Conservation (phyloP, 1,284 basidiomycete species). For the Gomphus bonarii region DNA sequence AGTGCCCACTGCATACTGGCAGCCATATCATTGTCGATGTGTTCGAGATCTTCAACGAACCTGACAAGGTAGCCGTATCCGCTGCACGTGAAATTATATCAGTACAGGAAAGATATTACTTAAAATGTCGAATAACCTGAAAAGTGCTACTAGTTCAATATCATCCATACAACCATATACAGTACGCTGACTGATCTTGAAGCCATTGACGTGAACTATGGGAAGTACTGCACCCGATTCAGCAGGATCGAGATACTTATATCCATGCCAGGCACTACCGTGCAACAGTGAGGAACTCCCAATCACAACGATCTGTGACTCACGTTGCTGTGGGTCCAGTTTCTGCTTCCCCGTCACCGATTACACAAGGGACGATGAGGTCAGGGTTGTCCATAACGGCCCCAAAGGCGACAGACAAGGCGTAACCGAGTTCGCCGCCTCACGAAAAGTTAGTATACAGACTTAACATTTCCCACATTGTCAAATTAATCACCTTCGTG, state of each 20-base stretch:
- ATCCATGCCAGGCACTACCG: slow-evolving; percentile 63
- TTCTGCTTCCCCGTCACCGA: slow-evolving; percentile 86
- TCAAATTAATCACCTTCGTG: slow-evolving; percentile 56
- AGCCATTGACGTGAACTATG: slow-evolving; percentile 77
- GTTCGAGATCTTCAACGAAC: slow-evolving; percentile 64
- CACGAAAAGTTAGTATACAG: not conserved
- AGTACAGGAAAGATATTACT: slow-evolving; percentile 11
- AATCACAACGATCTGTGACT: slow-evolving; percentile 13
- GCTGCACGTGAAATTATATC: slow-evolving; percentile 20
- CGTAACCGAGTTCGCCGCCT: slow-evolving; percentile 78
- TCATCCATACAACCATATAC: slow-evolving; percentile 88
- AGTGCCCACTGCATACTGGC: slow-evolving; percentile 76
- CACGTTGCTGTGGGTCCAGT: slow-evolving; percentile 72
- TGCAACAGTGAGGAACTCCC: not conserved
- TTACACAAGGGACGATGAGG: slow-evolving; percentile 65
- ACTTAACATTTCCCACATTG: not conserved
- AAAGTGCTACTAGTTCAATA: slow-evolving; percentile 63
- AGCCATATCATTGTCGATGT: slow-evolving; percentile 63
- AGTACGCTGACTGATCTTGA: slow-evolving; percentile 83
- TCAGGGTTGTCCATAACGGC: slow-evolving; percentile 85
- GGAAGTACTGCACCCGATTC: slow-evolving; percentile 84
- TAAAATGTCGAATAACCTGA: slow-evolving; percentile 33
- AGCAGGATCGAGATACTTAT: slow-evolving; percentile 87
- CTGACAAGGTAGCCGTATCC: slow-evolving; percentile 84
- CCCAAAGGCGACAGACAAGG: slow-evolving; percentile 75